phyloP scores from a whole-genome alignment of 345 rosid species.

The Citrus mangshanensis region DNA sequence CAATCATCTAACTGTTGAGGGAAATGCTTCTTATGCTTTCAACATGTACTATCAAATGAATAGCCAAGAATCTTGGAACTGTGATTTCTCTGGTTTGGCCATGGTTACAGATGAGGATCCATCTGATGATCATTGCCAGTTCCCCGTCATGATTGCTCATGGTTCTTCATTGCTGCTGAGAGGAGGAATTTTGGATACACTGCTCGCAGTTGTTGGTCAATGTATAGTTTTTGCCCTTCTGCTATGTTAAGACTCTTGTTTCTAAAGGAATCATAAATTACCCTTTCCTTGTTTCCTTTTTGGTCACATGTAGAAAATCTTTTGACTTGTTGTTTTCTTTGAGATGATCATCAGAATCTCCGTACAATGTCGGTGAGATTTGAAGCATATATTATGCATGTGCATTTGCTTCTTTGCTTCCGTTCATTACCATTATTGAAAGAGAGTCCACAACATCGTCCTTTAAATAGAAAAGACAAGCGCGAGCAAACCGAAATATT shows the following conservation, averaged over 20 bases:
- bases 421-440: not conserved
- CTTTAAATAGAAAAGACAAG: not conserved
- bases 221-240: conserved; percentile 19
- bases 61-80: conserved; percentile 55
- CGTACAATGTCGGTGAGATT: too few relatives aligned
- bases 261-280: not conserved
- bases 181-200: conserved; percentile 9
- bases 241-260: not conserved
- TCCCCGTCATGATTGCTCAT: conserved; percentile 60
- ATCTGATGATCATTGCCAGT: conserved; percentile 56
- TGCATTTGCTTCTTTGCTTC: not conserved
- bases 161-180: conserved; percentile 23
- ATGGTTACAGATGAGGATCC: conserved; percentile 51
- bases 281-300: not conserved
- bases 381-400: not conserved
- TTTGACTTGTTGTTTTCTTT: not conserved
- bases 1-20: conserved; percentile 45
- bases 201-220: conserved; percentile 10
- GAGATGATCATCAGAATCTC: not conserved
- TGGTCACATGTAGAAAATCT: not conserved
- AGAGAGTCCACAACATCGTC: not conserved
- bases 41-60: conserved; percentile 77
- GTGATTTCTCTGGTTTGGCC: conserved; percentile 71
- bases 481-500: not conserved
- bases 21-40: conserved; percentile 84